phyloP scores from a whole-genome alignment of 2,329 filamentous ascomycete genomes.

The Pestalotiopsis sp. region DNA sequence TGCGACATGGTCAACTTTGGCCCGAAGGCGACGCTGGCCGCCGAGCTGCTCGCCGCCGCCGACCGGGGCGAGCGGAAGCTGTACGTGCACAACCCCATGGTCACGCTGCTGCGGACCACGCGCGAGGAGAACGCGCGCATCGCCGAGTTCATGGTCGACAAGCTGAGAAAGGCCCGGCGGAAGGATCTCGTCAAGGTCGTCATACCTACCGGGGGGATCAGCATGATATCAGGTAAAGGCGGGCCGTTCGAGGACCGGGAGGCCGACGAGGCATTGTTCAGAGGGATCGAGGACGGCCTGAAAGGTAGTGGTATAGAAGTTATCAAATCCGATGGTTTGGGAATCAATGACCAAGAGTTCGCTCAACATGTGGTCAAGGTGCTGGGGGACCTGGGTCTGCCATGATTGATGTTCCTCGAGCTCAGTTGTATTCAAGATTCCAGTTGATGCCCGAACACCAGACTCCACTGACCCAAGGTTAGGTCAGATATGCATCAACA shows the following conservation, averaged over 20 bases:
- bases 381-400: not conserved
- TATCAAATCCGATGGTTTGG: constrained; percentile 45
- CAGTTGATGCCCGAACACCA: not conserved
- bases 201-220: constrained; percentile 63
- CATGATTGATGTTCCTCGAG: not conserved
- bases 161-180: constrained; percentile 45
- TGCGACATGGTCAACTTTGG: constrained; percentile 70
- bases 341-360: constrained; percentile 52
- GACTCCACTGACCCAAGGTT: not conserved
- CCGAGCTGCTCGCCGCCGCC: constrained; percentile 36
- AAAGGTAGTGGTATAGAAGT: constrained; percentile 50
- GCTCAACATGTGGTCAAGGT: constrained; percentile 8
- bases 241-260: constrained; percentile 53
- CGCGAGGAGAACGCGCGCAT: constrained; percentile 57
- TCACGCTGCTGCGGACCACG: constrained; percentile 68
- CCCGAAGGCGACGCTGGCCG: no score
- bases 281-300: constrained; percentile 51
- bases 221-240: constrained; percentile 57
- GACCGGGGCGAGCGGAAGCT: constrained; percentile 55
- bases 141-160: constrained; percentile 57
- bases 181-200: constrained; percentile 54
- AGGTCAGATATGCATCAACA: no score
- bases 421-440: not conserved
- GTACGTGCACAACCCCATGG: constrained; percentile 66
- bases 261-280: constrained; percentile 54